Evolutionary conservation across 495 filamentous ascomycete species (phyloP).

Genomic region (Podospora conica): DNA sequence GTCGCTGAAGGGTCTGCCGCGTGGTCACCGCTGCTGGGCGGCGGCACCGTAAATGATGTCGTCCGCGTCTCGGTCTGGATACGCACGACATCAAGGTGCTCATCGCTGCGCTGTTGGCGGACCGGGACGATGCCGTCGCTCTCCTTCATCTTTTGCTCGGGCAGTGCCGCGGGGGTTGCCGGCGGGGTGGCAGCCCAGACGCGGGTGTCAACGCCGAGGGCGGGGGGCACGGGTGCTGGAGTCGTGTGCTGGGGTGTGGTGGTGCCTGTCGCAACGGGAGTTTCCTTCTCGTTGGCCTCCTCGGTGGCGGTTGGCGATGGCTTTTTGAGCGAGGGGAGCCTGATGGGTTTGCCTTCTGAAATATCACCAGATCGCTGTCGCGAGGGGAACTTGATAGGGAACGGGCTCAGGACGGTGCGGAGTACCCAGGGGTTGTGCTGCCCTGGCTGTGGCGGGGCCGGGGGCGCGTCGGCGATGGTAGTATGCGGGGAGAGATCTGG

Average conservation of each 20-base stretch:
- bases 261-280: background rate
- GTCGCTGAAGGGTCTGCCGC: background rate
- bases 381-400: background rate
- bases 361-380: background rate
- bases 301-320: background rate
- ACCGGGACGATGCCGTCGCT: too few relatives aligned
- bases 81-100: background rate
- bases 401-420: background rate
- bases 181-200: background rate
- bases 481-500: slow-evolving; percentile 15
- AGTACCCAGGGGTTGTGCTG: background rate
- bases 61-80: background rate
- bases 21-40: background rate
- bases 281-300: background rate
- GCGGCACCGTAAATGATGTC: background rate
- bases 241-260: background rate
- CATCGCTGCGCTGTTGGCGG: background rate
- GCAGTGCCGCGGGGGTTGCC: background rate
- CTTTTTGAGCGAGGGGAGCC: background rate
- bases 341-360: background rate
- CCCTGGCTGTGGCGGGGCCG: background rate
- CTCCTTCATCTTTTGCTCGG: background rate
- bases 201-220: background rate
- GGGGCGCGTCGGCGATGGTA: background rate
- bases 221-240: background rate